phyloP scores from a whole-genome alignment of 441 rosid genomes.

The Pelargonium exstipulatum region DNA sequence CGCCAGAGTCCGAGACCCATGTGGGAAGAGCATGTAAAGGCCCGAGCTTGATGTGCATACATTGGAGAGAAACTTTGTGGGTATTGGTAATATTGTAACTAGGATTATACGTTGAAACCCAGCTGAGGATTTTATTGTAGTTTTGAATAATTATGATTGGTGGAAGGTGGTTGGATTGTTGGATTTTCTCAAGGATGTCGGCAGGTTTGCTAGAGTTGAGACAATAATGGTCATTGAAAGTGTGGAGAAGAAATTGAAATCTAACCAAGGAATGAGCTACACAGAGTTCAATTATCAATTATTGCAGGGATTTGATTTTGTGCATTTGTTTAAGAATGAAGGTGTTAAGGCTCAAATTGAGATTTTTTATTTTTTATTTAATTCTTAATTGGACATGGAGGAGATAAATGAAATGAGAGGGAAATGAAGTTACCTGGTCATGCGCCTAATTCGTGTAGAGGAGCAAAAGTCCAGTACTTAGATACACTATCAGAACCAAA shows the following conservation, averaged over 20 bases:
- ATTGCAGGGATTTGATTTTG: slow-evolving; percentile 80
- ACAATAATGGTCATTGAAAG: slow-evolving; percentile 82
- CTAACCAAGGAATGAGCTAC: slow-evolving; percentile 90
- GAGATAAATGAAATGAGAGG: too few relatives aligned
- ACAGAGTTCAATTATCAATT: slow-evolving; percentile 88
- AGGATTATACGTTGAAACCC: slow-evolving; percentile 37
- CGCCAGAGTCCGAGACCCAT: slow-evolving; percentile 90
- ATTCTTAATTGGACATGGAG: slow-evolving; percentile 37
- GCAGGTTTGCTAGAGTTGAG: slow-evolving; percentile 76
- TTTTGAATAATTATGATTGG: slow-evolving; percentile 89
- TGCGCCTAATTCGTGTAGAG: slow-evolving; percentile 39
- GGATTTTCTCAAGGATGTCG: slow-evolving; percentile 74
- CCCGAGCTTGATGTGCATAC: slow-evolving; percentile 61
- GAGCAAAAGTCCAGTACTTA: too few relatives aligned
- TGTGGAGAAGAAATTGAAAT: slow-evolving; percentile 81
- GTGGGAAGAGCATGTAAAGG: slow-evolving; percentile 85
- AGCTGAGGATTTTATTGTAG: slow-evolving; percentile 23
- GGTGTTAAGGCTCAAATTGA: slow-evolving; percentile 81
- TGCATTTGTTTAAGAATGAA: slow-evolving; percentile 54
- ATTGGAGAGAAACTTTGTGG: slow-evolving; percentile 51
- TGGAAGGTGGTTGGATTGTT: slow-evolving; percentile 75
- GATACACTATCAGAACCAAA: too few relatives aligned
- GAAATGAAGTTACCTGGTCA: slow-evolving; percentile 53
- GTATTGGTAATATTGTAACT: slow-evolving; percentile 42
- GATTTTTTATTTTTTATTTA: too few relatives aligned